Base-by-base conservation (phyloP, 768 basidiomycete species). In the Pluteus cervinus region DNA sequence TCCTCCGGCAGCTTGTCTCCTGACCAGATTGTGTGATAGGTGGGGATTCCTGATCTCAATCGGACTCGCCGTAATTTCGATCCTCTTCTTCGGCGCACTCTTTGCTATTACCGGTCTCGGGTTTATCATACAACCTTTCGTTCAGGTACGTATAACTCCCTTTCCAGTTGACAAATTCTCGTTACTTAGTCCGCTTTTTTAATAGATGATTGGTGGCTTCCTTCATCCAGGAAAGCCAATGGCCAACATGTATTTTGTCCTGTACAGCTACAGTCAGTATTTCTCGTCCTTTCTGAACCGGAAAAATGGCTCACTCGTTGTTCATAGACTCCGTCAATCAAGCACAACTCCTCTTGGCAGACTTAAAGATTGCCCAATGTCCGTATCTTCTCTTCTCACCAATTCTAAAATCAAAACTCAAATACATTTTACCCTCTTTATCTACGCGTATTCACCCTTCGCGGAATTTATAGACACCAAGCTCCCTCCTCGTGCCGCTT, bases 201-300 rank as follows among this genome's bases (percentile, higher is more conserved):
- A 58, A 45, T 58, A 76, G 68, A 78, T 78, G 73, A 69, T 76
- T 14, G 74, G 71, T n/a, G 73, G 71, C 3, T 70, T 68, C 23
- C 61, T 78, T 20, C 70, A 73, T 47, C 74, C 78, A 5, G 76
- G 78, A 16, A 73, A 72, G 45, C 77, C 78, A 1, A 73, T 79
- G 39, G 78, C 79, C n/a, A 83, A 81, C 52, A 75, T 83, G 61
- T 81, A 79, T 52, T 71, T 73, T 41, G 60, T 69, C 29, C 55
- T 76, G 28, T 72, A 61, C 48, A 60, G 73, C 34, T 71, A 69
- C 45, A 67, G n/a, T n/a, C n/a, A n/a, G n/a, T n/a, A n/a, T n/a
- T 30, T n/a, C n/a, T n/a, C n/a, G n/a, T n/a, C 64, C n/a, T n/a
- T n/a, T n/a, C n/a, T n/a, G n/a, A n/a, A n/a, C n/a, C n/a, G n/a